Conservation (phyloP, 2,329 filamentous ascomycete genomes). For the Fulvia fulva region DNA sequence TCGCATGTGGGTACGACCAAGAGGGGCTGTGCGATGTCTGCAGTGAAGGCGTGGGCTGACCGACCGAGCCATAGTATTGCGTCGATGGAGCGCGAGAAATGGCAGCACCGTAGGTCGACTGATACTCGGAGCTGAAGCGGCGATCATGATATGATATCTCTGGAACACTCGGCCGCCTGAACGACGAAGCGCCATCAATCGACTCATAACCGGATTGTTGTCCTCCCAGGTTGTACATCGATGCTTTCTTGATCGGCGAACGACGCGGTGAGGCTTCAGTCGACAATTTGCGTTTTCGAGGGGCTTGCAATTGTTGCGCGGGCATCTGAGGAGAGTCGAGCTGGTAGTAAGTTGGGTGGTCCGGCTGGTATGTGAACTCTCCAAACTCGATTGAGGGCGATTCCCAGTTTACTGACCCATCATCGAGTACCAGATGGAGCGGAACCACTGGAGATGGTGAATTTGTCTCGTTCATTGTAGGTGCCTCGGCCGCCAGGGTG, state of each 20-base stretch:
- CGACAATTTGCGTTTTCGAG: constrained; percentile 56
- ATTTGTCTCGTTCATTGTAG: constrained; percentile 57
- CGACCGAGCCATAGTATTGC: constrained; percentile 25
- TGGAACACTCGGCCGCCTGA: constrained; percentile 33
- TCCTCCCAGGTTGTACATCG: constrained; percentile 35
- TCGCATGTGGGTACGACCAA: constrained; percentile 29
- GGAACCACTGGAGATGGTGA: constrained; percentile 55
- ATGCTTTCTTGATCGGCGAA: constrained; percentile 44
- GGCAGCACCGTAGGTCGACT: constrained; percentile 28
- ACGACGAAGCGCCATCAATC: constrained; percentile 37
- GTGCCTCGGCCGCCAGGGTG: constrained; percentile 67
- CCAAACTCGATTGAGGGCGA: constrained; percentile 54
- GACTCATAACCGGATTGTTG: constrained; percentile 25
- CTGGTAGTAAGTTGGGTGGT: constrained; percentile 25
- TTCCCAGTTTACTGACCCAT: constrained; percentile 32
- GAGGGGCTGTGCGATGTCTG: constrained; percentile 35
- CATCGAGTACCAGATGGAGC: constrained; percentile 58
- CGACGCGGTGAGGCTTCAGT: constrained; percentile 46
- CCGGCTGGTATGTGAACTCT: constrained; percentile 53
- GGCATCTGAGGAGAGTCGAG: constrained; percentile 29
- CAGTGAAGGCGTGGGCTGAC: constrained; percentile 26
- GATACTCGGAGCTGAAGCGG: constrained; percentile 36
- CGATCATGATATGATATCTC: constrained; percentile 28
- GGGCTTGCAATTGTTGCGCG: constrained; percentile 20
- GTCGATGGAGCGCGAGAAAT: constrained; percentile 24